Base-by-base conservation (phyloP, 495 filamentous ascomycete genomes). In the Penicillium cataractarum region DNA sequence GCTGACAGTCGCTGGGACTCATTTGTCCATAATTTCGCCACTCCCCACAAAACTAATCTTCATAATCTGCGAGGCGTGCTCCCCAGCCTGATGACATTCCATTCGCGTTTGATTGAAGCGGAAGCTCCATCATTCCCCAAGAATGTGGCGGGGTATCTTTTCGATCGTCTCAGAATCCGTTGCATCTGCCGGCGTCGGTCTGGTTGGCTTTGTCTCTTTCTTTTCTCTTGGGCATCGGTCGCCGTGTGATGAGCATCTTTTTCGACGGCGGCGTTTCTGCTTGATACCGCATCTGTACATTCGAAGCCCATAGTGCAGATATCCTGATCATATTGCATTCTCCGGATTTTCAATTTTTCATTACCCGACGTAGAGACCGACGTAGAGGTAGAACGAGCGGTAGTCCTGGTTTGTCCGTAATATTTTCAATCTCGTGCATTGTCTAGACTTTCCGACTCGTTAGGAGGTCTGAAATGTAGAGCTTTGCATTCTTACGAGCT, bases 161-260 rank as follows among this genome's bases (percentile, higher is more conserved):
- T 48, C 49, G 46, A 49, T 58, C 57, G 44, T 51, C 35, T 26
- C 22, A 60, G 42, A 60, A 24, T 44, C 59, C 51, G 53, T 67
- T 70, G 70, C 70, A 72, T 72, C 57, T 66, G 50, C 31, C 58
- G 67, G 69, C 67, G 65, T 71, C 63, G 55, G 54, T 66, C 53
- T 67, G 60, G 24, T 61, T 65, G 57, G 59, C 48, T 60, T 71
- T 60, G 27, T 46, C 55, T 65, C 10, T 56, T 56, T 42, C 54
- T 8, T 10, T 22, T 13, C 10, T n/a, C 17, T 19, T 39, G 40
- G 60, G 56, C 42, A 64, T 59, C 24, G 44, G 51, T 55, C 32
- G 52, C 57, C 60, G 49, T 56, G 26, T 56, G 58, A 31, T 33
- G 31, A 54, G 51, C 51, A 54, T 35, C 17, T 12, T 33, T 53